phyloP scores from a whole-genome alignment of 148 eudicot genomes.

The Dianthus caryophyllus region DNA sequence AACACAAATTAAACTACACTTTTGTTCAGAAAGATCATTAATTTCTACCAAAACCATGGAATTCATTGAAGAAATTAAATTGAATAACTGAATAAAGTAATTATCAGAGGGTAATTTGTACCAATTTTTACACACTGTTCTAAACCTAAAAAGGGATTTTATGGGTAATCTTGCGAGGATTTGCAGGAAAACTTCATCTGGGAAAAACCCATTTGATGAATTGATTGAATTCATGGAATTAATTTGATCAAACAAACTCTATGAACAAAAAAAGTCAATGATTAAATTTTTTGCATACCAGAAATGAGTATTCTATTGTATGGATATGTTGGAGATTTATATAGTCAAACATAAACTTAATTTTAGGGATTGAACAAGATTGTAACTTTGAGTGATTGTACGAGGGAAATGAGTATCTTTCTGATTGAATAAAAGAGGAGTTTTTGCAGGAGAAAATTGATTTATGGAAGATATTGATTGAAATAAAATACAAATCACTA shows the following conservation, averaged over 20 bases:
- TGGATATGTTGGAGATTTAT: not conserved
- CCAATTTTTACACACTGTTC: conserved; percentile 69
- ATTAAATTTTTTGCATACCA: conserved; percentile 15
- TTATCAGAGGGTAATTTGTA: conserved; percentile 47
- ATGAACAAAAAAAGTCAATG: not conserved
- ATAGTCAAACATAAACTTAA: not conserved
- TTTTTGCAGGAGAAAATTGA: not conserved
- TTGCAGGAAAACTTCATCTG: conserved; percentile 70
- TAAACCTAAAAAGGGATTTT: conserved; percentile 62
- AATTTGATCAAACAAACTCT: conserved; percentile 1
- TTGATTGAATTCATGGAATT: conserved; percentile 33
- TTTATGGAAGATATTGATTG: not conserved
- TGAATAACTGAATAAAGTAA: conserved; percentile 53
- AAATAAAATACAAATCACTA: no score
- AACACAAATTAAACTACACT: conserved; percentile 58
- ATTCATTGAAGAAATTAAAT: conserved; percentile 46
- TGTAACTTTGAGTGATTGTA: not conserved
- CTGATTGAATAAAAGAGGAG: not conserved
- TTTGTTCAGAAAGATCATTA: conserved; percentile 52
- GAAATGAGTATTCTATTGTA: not conserved
- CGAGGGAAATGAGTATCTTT: not conserved
- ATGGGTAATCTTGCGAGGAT: conserved; percentile 73
- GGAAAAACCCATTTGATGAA: conserved; percentile 52
- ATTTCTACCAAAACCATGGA: conserved; percentile 66
- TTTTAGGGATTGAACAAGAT: not conserved